phyloP scores from a whole-genome alignment of 2,329 filamentous ascomycete genomes.

The Fusarium sp. region DNA sequence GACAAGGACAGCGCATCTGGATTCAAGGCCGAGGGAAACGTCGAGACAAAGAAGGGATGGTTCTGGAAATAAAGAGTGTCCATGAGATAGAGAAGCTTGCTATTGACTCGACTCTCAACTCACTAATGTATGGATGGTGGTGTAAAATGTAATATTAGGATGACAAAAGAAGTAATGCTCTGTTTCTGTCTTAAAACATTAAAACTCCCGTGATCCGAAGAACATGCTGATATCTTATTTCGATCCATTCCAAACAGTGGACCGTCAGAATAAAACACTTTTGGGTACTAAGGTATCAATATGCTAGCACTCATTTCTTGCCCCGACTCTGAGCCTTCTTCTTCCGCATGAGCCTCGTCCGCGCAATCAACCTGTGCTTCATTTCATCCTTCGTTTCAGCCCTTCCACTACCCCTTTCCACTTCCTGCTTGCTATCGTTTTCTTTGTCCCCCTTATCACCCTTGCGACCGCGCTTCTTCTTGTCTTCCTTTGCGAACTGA shows the following conservation, averaged over 20 bases:
- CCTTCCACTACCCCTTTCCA: conserved; percentile 47
- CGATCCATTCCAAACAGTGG: conserved; percentile 1
- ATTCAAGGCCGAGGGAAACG: conserved; percentile 23
- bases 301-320: conserved; percentile 42
- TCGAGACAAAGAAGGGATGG: conserved; percentile 51
- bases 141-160: conserved; percentile 18
- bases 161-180: neutral
- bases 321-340: conserved; percentile 64
- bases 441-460: conserved; percentile 30
- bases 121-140: conserved; percentile 23
- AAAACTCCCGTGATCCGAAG: neutral
- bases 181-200: neutral
- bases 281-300: conserved; percentile 35
- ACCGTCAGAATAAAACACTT: conserved; percentile 27
- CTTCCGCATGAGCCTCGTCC: conserved; percentile 83
- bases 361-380: conserved; percentile 82
- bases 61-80: conserved; percentile 53
- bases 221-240: conserved; percentile 15
- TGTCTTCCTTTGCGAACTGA: conserved; percentile 35
- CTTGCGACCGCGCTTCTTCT: conserved; percentile 35
- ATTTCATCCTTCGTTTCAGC: conserved; percentile 55
- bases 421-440: conserved; percentile 2
- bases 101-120: conserved; percentile 17
- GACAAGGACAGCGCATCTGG: conserved; percentile 24
- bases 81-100: neutral